Percentiles rank a stretch among this genome's conserved stretches.
Conservation (phyloP, 2,329 filamentous ascomycete genomes). For the Colletotrichum camelliae region DNA sequence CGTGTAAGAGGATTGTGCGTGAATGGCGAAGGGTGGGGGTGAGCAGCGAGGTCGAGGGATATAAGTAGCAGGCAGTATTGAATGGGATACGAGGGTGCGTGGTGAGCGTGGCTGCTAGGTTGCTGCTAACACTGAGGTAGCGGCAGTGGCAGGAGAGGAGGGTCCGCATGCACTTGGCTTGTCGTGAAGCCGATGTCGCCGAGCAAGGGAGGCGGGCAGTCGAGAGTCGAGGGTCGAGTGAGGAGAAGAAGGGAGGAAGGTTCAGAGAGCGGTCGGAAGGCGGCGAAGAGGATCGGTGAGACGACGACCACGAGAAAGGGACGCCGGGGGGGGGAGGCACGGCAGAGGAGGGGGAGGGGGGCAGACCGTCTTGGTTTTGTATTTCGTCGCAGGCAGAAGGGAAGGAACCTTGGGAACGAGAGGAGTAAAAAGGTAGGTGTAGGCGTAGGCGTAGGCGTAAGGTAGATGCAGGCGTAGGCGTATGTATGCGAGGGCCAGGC, state of each 20-base stretch:
- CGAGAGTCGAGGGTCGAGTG: neutral
- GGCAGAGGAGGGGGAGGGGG: conserved; percentile 1
- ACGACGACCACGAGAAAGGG: neutral
- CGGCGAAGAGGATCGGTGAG: conserved; percentile 3
- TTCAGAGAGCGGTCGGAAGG: neutral
- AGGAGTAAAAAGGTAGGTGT: neutral
- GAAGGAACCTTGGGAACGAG: conserved; percentile 8
- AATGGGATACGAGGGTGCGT: neutral
- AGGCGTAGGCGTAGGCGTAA: neutral
- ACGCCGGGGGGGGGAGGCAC: neutral
- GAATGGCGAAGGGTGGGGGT: neutral
- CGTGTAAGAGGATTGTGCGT: conserved; percentile 21
- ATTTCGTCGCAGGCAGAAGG: conserved; percentile 19
- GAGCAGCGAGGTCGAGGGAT: neutral
- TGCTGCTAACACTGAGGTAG: neutral
- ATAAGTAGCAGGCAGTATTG: conserved; percentile 1
- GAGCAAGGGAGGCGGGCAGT: conserved; percentile 5
- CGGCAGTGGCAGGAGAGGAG: neutral
- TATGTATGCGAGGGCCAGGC: neutral
- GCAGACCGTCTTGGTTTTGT: conserved; percentile 22
- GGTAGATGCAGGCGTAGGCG: neutral
- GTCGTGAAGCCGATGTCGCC: conserved; percentile 11
- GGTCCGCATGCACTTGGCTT: neutral
- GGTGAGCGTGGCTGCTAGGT: neutral
- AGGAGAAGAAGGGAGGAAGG: neutral